Conservation (phyloP, 192 early-diverging fungal species). For the Backusella westeae region DNA sequence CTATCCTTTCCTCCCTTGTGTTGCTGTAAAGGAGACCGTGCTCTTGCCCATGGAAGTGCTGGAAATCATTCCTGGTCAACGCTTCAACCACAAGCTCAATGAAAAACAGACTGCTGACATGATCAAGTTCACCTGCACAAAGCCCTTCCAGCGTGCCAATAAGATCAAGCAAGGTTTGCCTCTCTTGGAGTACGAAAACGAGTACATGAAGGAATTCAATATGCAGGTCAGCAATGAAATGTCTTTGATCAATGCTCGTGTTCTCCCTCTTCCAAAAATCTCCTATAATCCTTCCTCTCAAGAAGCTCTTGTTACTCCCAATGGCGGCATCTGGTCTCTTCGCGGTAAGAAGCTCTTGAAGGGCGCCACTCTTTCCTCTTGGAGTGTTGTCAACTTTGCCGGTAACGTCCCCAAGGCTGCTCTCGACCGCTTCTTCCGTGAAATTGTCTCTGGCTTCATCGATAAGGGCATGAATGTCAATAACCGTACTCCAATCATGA, state of each 20-base stretch:
- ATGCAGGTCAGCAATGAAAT: constrained; percentile 65
- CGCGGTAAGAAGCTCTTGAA: constrained; percentile 74
- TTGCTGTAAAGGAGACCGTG: constrained; percentile 64
- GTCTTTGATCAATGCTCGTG: constrained; percentile 68
- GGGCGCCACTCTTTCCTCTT: constrained; percentile 74
- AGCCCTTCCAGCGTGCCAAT: constrained; percentile 72
- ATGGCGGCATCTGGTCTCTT: constrained; percentile 87
- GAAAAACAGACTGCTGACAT: constrained; percentile 89
- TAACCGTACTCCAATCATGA: constrained; percentile 41
- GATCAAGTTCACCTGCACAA: constrained; percentile 89
- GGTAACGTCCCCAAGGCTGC: constrained; percentile 46
- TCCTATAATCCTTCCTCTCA: constrained; percentile 54
- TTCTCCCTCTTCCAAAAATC: constrained; percentile 77
- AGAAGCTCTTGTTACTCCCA: constrained; percentile 47
- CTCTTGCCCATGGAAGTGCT: constrained; percentile 91
- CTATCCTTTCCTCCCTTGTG: constrained; percentile 80
- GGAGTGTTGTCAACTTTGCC: constrained; percentile 79
- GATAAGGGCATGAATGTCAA: constrained; percentile 65
- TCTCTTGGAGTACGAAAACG: constrained; percentile 60
- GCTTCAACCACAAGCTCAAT: constrained; percentile 78
- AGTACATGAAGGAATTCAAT: constrained; percentile 77
- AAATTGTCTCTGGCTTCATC: constrained; percentile 71
- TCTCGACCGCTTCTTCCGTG: constrained; percentile 72
- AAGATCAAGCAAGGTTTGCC: constrained; percentile 80
- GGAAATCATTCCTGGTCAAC: constrained; percentile 77